Percentiles rank a stretch among this genome's conserved stretches.
These are phyloP conservation scores for Amborella trichopoda DNA, from an alignment of 164 flowering plant species.

Conservation along the genomic window DNA sequence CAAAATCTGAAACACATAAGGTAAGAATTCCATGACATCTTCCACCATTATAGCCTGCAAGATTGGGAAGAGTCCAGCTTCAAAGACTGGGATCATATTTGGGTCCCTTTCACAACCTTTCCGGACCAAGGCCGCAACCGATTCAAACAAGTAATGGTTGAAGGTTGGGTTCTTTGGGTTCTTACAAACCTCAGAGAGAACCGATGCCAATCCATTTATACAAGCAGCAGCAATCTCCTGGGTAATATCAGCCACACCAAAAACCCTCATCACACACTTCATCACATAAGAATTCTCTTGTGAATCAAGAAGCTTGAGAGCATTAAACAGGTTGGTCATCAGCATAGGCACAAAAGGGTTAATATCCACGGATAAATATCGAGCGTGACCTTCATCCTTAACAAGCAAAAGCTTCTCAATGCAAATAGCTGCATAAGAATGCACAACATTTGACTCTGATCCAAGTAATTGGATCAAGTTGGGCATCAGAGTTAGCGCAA, in stretches of 20 bases:
- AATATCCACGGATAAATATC: constrained; percentile 51
- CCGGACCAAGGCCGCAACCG: constrained; percentile 69
- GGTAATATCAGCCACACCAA: constrained; percentile 69
- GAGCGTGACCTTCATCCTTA: constrained; percentile 58
- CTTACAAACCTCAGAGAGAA: constrained; percentile 61
- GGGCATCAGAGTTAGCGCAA: constrained; percentile 46
- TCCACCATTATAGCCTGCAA: constrained; percentile 51
- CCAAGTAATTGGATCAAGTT: constrained; percentile 55
- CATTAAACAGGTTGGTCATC: constrained; percentile 67
- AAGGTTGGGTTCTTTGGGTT: constrained; percentile 85
- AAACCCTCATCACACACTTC: constrained; percentile 92
- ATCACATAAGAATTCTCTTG: constrained; percentile 85
- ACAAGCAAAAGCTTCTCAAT: constrained; percentile 86
- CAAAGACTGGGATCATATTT: constrained; percentile 58
- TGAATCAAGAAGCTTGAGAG: constrained; percentile 68
- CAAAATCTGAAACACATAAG: constrained; percentile 84
- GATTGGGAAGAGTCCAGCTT: constrained; percentile 57
- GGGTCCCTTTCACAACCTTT: constrained; percentile 64
- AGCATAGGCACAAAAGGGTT: constrained; percentile 37
- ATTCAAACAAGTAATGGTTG: constrained; percentile 85
- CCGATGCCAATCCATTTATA: constrained; percentile 43
- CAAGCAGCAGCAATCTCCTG: constrained; percentile 60
- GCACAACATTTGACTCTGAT: constrained; percentile 87
- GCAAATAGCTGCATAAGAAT: constrained; percentile 93
- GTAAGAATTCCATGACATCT: constrained; percentile 81